Conservation (phyloP, 371 early-diverging fungal genomes). For the Blakeslea trispora region DNA sequence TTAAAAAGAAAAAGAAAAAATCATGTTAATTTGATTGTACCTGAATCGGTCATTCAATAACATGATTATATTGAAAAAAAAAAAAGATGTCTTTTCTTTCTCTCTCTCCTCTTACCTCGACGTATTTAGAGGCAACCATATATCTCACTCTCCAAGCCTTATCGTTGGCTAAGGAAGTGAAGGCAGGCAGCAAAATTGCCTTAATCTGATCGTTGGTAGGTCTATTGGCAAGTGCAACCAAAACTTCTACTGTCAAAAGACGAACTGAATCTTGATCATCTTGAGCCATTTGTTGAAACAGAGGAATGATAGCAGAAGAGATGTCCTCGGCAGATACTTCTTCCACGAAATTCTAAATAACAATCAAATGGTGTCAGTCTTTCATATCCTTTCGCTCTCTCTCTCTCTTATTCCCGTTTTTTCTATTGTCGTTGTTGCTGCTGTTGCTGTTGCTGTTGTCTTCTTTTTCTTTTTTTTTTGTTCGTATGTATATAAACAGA, state of each 20-base stretch:
- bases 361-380: no score
- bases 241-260: conserved; percentile 88
- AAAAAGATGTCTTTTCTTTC: no score
- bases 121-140: conserved; percentile 97
- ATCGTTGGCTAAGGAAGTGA: conserved; percentile 82
- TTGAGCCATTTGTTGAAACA: conserved; percentile 77
- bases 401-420: no score
- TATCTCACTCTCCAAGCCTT: conserved; percentile 98
- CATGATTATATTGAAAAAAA: neutral
- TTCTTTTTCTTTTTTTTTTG: no score
- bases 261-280: conserved; percentile 98
- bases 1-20: conserved; percentile 24
- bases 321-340: conserved; percentile 74
- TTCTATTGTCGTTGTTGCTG: no score
- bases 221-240: conserved; percentile 87
- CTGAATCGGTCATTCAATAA: neutral
- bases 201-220: conserved; percentile 78
- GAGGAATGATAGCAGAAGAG: conserved; percentile 72
- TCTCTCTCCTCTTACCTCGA: conserved; percentile 58
- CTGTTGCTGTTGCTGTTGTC: no score
- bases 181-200: conserved; percentile 69
- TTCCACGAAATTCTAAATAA: conserved; percentile 61
- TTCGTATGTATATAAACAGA: no score
- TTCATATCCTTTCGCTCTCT: no score
- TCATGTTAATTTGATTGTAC: neutral